Percentiles rank a stretch among this genome's conserved stretches.
These are phyloP conservation scores for Rhododendron vialii DNA, from an alignment of 148 eudicot genomes.

Conservation along the genomic window DNA sequence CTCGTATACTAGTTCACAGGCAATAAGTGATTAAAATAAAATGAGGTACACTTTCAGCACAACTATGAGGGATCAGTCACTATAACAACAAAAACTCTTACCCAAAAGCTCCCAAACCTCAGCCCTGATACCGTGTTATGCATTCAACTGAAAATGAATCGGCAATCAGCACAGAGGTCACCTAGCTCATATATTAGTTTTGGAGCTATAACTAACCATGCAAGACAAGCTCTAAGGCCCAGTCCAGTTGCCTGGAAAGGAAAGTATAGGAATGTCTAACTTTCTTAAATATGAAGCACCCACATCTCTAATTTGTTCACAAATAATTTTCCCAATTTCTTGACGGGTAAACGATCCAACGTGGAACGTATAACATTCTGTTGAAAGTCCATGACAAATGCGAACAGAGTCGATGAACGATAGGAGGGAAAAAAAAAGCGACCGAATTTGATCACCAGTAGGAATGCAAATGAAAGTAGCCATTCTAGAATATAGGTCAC, in stretches of 20 bases:
- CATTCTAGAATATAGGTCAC: not conserved
- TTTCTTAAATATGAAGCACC: not conserved
- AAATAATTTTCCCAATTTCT: not conserved
- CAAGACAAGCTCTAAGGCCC: not conserved
- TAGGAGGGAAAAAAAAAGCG: not conserved
- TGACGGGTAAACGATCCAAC: too few species aligned
- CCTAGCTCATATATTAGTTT: not conserved
- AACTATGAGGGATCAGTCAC: not conserved
- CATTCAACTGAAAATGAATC: not conserved
- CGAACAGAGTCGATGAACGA: not conserved
- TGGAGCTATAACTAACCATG: not conserved
- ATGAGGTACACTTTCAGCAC: not conserved
- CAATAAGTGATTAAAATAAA: not conserved
- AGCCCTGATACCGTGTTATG: not conserved
- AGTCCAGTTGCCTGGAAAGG: not conserved
- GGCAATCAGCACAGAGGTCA: not conserved
- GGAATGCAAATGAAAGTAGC: not conserved
- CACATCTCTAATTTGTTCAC: not conserved
- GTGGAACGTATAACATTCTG: not conserved
- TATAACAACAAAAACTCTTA: not conserved
- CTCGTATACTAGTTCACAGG: not conserved
- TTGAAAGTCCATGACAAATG: not conserved
- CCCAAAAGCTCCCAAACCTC: not conserved
- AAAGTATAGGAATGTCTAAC: not conserved
- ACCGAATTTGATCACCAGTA: not conserved